Evolutionary conservation across 345 rosid genomes (phyloP).

Genomic region (thale cress (Arabidopsis thaliana)): TAIR10.1 NC_003074.8:412001-412500

Average conservation of each 20-base stretch:
- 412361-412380: constrained; percentile 53
- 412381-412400: constrained; percentile 74
- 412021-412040: not conserved
- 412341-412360: constrained; percentile 30
- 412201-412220: constrained; percentile 9
- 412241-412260: constrained; percentile 28
- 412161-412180: constrained; percentile 33
- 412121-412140: constrained; percentile 30
- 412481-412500: constrained; percentile 54
- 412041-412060: not conserved
- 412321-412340: constrained; percentile 33
- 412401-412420: constrained; percentile 80
- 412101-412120: not conserved
- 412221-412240: constrained; percentile 25
- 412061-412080: not conserved
- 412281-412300: constrained; percentile 43
- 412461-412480: constrained; percentile 63
- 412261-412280: constrained; percentile 39
- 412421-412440: constrained; percentile 58
- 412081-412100: not conserved
- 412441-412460: constrained; percentile 48
- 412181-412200: constrained; percentile 31
- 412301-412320: constrained; percentile 26
- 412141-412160: constrained; percentile 11
- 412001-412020: not conserved